phyloP scores from a whole-genome alignment of 306 rosid species.

The Biancaea sappan region DNA sequence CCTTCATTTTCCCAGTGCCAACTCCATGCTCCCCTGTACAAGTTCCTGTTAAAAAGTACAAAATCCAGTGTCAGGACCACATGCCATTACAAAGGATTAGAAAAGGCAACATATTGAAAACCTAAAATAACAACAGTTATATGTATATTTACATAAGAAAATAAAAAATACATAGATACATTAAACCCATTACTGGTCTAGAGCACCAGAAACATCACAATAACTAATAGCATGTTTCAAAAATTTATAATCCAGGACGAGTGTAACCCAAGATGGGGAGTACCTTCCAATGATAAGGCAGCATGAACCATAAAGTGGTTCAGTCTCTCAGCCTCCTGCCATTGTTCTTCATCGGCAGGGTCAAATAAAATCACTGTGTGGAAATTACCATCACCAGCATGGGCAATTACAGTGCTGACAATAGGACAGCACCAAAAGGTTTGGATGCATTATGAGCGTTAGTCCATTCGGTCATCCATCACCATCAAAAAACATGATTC shows the following conservation, averaged over 20 bases:
- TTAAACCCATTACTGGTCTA: not conserved
- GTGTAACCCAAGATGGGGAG: not conserved
- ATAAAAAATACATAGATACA: not conserved
- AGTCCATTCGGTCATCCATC: conserved; percentile 21
- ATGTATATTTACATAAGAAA: not conserved
- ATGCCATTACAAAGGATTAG: not conserved
- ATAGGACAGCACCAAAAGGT: conserved; percentile 28
- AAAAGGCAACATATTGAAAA: conserved; percentile 23
- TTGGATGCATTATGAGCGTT: conserved; percentile 25
- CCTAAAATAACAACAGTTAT: not conserved
- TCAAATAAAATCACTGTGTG: conserved; percentile 80
- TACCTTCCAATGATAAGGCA: conserved; percentile 92
- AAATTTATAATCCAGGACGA: not conserved
- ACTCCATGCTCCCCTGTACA: conserved; percentile 98
- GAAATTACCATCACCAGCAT: conserved; percentile 98
- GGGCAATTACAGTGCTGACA: conserved; percentile 84
- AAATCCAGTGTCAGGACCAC: conserved; percentile 31
- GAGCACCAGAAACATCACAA: conserved; percentile 15
- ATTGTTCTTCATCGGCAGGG: conserved; percentile 71
- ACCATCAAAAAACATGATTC: conserved; percentile 24
- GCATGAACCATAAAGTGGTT: conserved; percentile 84
- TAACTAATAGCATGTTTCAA: conserved; percentile 3
- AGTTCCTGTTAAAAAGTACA: conserved; percentile 65
- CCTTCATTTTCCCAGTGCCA: conserved; percentile 98
- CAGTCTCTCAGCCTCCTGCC: conserved; percentile 77